Conservation (phyloP, 176 grass and related monocot species). For the Leersia perrieri region DNA sequence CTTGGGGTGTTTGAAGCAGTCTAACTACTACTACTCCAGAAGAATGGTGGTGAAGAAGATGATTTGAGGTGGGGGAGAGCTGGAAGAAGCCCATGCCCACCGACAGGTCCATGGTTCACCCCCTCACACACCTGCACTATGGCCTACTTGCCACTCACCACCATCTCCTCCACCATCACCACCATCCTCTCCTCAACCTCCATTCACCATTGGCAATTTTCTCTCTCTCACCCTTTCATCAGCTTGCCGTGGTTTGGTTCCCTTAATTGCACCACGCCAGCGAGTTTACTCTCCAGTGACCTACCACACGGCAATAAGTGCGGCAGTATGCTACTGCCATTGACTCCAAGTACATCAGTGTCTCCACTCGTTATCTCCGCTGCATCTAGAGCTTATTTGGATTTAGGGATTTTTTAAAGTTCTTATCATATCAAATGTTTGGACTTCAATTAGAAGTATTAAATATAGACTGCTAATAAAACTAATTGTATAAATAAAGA, state of each 20-base stretch:
- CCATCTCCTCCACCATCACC: not conserved
- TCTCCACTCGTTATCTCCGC: not conserved
- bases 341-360: constrained; percentile 45
- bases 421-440: too few relatives aligned
- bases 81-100: constrained; percentile 46
- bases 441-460: too few relatives aligned
- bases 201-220: not conserved
- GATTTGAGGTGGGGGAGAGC: constrained; percentile 1
- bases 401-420: too few relatives aligned
- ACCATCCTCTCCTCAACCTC: not conserved
- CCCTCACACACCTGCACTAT: constrained; percentile 46
- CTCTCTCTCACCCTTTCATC: not conserved
- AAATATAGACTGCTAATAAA: too few relatives aligned
- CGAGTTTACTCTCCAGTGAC: not conserved
- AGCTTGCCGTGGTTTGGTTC: constrained; percentile 15
- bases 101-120: constrained; percentile 69
- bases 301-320: constrained; percentile 30
- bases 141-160: constrained; percentile 22
- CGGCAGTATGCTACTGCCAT: constrained; percentile 16
- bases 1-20: constrained; percentile 27
- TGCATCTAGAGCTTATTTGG: too few relatives aligned
- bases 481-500: too few relatives aligned
- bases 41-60: constrained; percentile 14
- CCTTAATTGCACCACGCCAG: constrained; percentile 15
- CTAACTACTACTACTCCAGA: not conserved